A percentile compares a stretch with the other conserved stretches of the same genome.
Conservation (phyloP, 2,329 filamentous ascomycete species). For the Sporothrix curviconia region DNA sequence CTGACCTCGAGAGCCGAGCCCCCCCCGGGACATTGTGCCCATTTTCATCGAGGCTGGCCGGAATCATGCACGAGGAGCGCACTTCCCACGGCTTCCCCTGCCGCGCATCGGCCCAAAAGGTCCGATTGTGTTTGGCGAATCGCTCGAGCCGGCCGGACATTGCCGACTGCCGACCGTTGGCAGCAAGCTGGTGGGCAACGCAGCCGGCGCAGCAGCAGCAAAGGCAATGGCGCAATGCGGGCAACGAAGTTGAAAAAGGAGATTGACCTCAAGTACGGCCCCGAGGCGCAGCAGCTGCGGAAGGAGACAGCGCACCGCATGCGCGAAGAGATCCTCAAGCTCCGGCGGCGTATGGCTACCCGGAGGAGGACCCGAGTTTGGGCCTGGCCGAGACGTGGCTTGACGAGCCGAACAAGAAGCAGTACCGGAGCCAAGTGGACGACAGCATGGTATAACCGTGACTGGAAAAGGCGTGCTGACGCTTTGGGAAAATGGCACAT, state of each 20-base stretch:
- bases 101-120: constrained; percentile 65
- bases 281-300: constrained; percentile 70
- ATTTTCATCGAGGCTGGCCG: constrained; percentile 86
- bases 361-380: constrained; percentile 72
- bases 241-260: not conserved
- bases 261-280: constrained; percentile 54
- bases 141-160: constrained; percentile 66
- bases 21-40: constrained; percentile 76
- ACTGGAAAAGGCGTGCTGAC: too few species aligned
- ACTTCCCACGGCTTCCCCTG: constrained; percentile 73
- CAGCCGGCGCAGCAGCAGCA: constrained; percentile 29
- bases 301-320: constrained; percentile 75
- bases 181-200: constrained; percentile 56
- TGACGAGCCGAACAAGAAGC: constrained; percentile 40
- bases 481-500: not conserved
- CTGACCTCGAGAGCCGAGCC: constrained; percentile 81
- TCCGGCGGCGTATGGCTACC: constrained; percentile 66
- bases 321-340: constrained; percentile 70
- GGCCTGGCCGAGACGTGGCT: constrained; percentile 78
- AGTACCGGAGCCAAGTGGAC: constrained; percentile 49
- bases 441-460: constrained; percentile 40
- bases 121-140: constrained; percentile 76
- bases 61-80: constrained; percentile 81
- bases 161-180: constrained; percentile 74
- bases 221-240: not conserved